Base-by-base conservation (phyloP, 345 rosid genomes). In the Combretum micranthum region DNA sequence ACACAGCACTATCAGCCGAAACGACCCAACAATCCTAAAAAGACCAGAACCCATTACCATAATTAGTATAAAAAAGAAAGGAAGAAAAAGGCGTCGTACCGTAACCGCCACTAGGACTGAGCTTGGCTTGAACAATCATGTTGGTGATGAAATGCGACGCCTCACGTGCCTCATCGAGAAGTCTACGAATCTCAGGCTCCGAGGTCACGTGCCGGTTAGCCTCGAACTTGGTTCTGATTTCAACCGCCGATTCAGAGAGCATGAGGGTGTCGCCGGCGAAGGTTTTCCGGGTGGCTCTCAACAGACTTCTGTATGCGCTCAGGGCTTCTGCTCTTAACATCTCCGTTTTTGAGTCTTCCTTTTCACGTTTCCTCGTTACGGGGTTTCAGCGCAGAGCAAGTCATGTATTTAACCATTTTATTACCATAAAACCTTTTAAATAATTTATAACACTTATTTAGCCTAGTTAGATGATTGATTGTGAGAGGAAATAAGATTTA, bases 121-220 rank as follows among this genome's bases (percentile, higher is more conserved):
- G 89, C 64, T 85, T 87, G 25, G 99, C 99, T 69, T 89, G 97
- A 17, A 89, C 88, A 65, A 93, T 93, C 92, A 80, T 82, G 74
- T 88, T 87, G 67, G 99, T 75, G 48, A 93, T 72, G 79, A 83
- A 89, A 18, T 75, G 62, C 20, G 87, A 71, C 21, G 97, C 95
- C 44, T 89, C 92, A n/a, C 83, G 86, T 19, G 97, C 97, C 69
- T 87, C 90, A 15, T 77, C 95, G 13, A 89, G 84, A 53, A 85
- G 90, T 55, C 69, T 80, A 67, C 80, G 70, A 71, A 89, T 68
- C 72, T 93, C 85, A 3, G 80, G 47, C 23, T 67, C 81, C 22
- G 88, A 82, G 56, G 77, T 68, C 46, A 82, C 84, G 52, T 64
- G 77, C 55, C 95, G 95, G 64, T 82, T 87, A 69, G 81, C 92